Conservation (phyloP, 495 filamentous ascomycete species). For the Cenococcum geophilum region DNA sequence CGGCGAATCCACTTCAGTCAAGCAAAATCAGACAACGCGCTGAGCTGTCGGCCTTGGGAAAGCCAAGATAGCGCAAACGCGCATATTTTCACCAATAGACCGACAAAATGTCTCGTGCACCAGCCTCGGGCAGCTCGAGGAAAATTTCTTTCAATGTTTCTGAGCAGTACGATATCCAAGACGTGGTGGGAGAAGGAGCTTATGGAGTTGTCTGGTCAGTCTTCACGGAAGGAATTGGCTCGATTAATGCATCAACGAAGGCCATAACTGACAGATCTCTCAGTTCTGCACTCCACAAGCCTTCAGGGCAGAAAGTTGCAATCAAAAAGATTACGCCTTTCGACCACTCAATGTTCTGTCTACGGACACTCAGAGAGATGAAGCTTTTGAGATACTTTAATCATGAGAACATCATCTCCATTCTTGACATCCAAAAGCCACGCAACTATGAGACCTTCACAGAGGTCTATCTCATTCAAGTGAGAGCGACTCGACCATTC, state of each 20-base stretch:
- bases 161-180: slow-evolving; percentile 98
- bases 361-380: slow-evolving; percentile 97
- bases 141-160: slow-evolving; percentile 99
- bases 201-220: slow-evolving; percentile 98
- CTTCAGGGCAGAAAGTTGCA: slow-evolving; percentile 95
- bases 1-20: neutral
- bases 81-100: slow-evolving; percentile 6
- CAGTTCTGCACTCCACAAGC: slow-evolving; percentile 97
- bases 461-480: slow-evolving; percentile 98
- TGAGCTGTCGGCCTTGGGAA: neutral
- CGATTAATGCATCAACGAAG: neutral
- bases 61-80: slow-evolving; percentile 15
- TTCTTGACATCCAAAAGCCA: slow-evolving; percentile 97
- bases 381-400: slow-evolving; percentile 99
- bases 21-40: neutral
- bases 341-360: slow-evolving; percentile 98
- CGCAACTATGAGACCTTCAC: slow-evolving; percentile 92
- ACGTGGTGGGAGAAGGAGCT: slow-evolving; percentile 97
- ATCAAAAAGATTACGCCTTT: slow-evolving; percentile 99
- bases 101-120: slow-evolving; percentile 29
- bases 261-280: neutral
- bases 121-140: slow-evolving; percentile 51
- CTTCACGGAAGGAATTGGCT: neutral
- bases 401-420: slow-evolving; percentile 99
- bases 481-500: slow-evolving; percentile 39